A percentile compares a stretch with the other conserved stretches of the same genome.
Conservation (phyloP, 225 moss, liverwort and hornwort species). For the Pseudoscleropodium purum region DNA sequence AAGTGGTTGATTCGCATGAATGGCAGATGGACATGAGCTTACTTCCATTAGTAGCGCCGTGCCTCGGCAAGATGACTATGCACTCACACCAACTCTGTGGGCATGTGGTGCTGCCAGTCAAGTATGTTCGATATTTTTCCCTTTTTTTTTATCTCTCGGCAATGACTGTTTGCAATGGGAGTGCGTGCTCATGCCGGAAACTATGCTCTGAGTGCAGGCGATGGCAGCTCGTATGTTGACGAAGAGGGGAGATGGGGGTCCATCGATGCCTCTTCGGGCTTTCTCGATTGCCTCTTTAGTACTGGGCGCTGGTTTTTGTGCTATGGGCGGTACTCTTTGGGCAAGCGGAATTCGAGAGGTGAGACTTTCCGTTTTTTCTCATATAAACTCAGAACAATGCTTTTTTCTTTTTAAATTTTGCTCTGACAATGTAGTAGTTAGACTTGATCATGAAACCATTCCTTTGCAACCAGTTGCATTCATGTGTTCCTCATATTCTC, state of each 20-base stretch:
- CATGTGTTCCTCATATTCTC: background rate
- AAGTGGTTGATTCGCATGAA: constrained; percentile 1
- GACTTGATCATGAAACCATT: background rate
- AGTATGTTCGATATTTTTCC: background rate
- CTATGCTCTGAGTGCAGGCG: constrained; percentile 11
- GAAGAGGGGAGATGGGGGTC: constrained; percentile 47
- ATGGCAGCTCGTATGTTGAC: constrained; percentile 24
- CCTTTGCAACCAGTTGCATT: background rate
- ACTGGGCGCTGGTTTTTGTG: constrained; percentile 39
- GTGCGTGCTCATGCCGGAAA: background rate
- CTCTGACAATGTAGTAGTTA: background rate
- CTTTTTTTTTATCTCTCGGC: no score
- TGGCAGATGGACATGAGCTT: constrained; percentile 31
- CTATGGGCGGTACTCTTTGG: constrained; percentile 39
- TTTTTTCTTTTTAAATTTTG: background rate
- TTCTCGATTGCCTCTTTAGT: constrained; percentile 43
- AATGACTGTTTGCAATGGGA: background rate
- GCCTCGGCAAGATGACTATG: constrained; percentile 6
- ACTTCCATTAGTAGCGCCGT: background rate
- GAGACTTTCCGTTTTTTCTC: background rate
- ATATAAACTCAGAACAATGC: background rate
- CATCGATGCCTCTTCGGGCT: constrained; percentile 45
- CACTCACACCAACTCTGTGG: constrained; percentile 30
- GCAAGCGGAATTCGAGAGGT: constrained; percentile 45
- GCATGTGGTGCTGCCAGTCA: constrained; percentile 35